Evolutionary conservation across 768 basidiomycete genomes (phyloP), one percentile per base, ranked within the genome.

Genomic region (Tylopilus sp.): DNA sequence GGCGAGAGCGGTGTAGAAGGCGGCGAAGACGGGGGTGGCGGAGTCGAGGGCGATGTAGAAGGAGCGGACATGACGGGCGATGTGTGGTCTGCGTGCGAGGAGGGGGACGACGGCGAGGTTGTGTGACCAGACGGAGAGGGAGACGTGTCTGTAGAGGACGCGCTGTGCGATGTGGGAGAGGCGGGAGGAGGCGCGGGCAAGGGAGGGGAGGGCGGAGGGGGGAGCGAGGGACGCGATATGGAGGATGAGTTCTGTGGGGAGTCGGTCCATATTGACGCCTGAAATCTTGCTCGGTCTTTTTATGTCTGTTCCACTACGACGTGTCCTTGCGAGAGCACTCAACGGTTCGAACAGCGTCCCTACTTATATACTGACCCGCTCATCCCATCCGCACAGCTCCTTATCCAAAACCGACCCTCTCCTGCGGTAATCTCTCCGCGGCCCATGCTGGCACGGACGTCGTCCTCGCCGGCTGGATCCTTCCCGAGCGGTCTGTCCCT

Each of bases 401-500:
- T 6, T 86, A 76, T 69, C 76, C 82, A 0, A 55, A 53, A 4
- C 75, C 81, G 13, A 86, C 88, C 1, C 89, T 91, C 65, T 69
- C 68, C 28, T 88, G 86, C 61, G 82, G 78, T 28, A 70, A 80
- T 8, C 74, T 93, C 51, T 71, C 76, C 52, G 60, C 74, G 30
- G 60, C 65, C 22, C 73, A 83, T 63, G 79, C 72, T 46, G 88
- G 83, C 57, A 57, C 70, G 17, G 63, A 63, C 52, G 90, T 94
- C 54, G 77, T 86, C 52, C 74, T 98, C 31, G 76, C 86, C 21
- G 94, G 94, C 30, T 91, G 87, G 85, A 73, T 95, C 51, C 82
- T 88, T 58, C 80, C 84, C 50, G 86, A 85, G 71, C 81, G 92
- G 91, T 92, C 71, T 53, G 4, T 38, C 58, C 66, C 44, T 23